Evolutionary conservation across 202 grass and related monocot genomes (phyloP).

Genomic region (Schoenoplectus triqueter): DNA sequence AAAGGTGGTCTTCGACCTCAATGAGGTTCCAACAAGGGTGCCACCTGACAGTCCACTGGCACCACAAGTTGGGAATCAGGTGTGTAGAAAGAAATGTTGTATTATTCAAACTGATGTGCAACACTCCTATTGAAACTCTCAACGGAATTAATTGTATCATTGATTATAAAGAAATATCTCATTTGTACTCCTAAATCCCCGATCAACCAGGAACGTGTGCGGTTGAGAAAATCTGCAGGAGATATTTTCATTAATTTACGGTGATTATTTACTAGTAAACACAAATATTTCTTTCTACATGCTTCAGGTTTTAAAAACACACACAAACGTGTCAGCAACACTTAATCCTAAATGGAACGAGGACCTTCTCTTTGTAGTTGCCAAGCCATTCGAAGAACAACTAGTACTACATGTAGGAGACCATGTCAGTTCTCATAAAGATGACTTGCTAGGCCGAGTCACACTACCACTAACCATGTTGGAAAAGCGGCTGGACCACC

Average conservation of each 20-base stretch:
- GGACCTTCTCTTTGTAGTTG: slow-evolving; percentile 87
- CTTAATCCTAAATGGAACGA: slow-evolving; percentile 91
- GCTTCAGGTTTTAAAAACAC: slow-evolving; percentile 66
- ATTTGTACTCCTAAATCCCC: no score
- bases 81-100: background rate
- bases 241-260: background rate
- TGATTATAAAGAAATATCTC: no score
- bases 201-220: no score
- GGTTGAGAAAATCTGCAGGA: background rate
- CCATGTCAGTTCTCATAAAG: slow-evolving; percentile 62
- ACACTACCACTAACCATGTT: slow-evolving; percentile 64
- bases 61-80: slow-evolving; percentile 76
- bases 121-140: background rate
- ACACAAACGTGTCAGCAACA: slow-evolving; percentile 38
- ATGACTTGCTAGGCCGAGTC: slow-evolving; percentile 77
- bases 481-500: slow-evolving; percentile 87
- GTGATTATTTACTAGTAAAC: background rate
- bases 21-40: slow-evolving; percentile 78
- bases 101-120: background rate
- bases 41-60: slow-evolving; percentile 83
- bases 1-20: slow-evolving; percentile 77
- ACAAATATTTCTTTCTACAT: background rate
- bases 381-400: slow-evolving; percentile 95
- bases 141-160: background rate
- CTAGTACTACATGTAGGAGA: slow-evolving; percentile 80